Evolutionary conservation across 106 monocot genomes (phyloP).

Genomic region (Apostasia shenzhenica): DNA sequence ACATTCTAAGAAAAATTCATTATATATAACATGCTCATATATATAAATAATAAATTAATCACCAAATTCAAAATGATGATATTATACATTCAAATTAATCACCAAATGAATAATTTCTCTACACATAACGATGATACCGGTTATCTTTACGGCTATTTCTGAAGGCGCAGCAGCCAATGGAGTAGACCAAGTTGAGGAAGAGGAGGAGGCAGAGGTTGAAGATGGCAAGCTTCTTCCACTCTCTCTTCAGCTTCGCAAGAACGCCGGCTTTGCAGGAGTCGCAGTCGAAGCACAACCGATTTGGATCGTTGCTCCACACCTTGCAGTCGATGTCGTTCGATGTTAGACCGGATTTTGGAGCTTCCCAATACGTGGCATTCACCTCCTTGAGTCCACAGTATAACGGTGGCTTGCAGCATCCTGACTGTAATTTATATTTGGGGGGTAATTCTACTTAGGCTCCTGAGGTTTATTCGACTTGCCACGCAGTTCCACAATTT

Average conservation of each 20-base stretch:
- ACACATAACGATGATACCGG: not conserved
- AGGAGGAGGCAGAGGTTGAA: constrained; percentile 20
- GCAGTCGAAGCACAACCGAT: constrained; percentile 34
- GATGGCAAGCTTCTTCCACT: constrained; percentile 26
- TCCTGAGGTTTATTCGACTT: no score
- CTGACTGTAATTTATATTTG: constrained; percentile 31
- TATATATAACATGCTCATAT: no score
- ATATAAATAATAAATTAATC: no score
- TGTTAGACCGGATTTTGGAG: not conserved
- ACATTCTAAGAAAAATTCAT: no score
- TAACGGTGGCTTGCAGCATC: constrained; percentile 61
- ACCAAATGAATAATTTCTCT: no score
- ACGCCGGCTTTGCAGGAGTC: constrained; percentile 34
- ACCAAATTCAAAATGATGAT: no score
- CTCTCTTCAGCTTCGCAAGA: constrained; percentile 9
- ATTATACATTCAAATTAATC: no score
- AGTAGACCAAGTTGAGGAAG: constrained; percentile 23
- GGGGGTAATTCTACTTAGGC: no score
- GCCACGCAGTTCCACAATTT: no score
- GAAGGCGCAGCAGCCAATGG: constrained; percentile 20
- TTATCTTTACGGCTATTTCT: constrained; percentile 2
- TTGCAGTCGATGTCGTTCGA: constrained; percentile 30
- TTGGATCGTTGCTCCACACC: constrained; percentile 48
- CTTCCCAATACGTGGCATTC: constrained; percentile 41
- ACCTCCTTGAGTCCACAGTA: constrained; percentile 27